Conservation (phyloP, 345 rosid species). For the Diplotaxis tenuifolia region DNA sequence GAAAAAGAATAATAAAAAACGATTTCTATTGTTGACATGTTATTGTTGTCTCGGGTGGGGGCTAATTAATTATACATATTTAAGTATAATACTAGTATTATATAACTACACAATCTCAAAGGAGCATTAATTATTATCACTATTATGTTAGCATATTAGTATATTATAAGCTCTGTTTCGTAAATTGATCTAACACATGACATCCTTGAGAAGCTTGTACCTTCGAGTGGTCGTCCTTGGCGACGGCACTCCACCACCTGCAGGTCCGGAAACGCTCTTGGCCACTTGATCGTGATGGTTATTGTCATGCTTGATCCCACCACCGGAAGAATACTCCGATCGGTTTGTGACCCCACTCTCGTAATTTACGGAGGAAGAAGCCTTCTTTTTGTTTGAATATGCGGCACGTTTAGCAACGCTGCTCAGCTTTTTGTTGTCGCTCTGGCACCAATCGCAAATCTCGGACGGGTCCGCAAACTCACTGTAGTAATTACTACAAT, state of each 20-base stretch:
- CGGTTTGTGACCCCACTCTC: conserved; percentile 40
- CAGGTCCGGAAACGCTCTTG: conserved; percentile 42
- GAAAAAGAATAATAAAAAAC: neutral
- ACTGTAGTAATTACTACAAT: conserved; percentile 82
- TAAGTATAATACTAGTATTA: too few relatives aligned
- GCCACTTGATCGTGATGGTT: conserved; percentile 38
- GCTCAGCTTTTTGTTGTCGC: conserved; percentile 47
- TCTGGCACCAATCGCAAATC: conserved; percentile 86
- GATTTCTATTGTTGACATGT: neutral
- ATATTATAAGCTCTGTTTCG: neutral
- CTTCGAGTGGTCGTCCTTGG: conserved; percentile 79
- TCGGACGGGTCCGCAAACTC: conserved; percentile 55
- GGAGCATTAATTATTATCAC: neutral
- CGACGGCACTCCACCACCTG: conserved; percentile 53
- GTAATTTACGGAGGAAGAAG: conserved; percentile 19
- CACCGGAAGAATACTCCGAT: conserved; percentile 53
- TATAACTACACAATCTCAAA: neutral
- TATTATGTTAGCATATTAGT: neutral
- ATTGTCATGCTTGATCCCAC: conserved; percentile 53
- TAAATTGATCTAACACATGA: conserved; percentile 52
- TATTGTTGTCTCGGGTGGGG: neutral
- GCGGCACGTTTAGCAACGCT: conserved; percentile 36
- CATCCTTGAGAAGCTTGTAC: conserved; percentile 99
- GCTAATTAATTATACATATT: neutral
- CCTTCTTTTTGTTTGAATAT: conserved; percentile 46